These are phyloP conservation scores for Botryotinia convoluta DNA, from an alignment of 2,329 filamentous ascomycete species.

Conservation along the genomic window DNA sequence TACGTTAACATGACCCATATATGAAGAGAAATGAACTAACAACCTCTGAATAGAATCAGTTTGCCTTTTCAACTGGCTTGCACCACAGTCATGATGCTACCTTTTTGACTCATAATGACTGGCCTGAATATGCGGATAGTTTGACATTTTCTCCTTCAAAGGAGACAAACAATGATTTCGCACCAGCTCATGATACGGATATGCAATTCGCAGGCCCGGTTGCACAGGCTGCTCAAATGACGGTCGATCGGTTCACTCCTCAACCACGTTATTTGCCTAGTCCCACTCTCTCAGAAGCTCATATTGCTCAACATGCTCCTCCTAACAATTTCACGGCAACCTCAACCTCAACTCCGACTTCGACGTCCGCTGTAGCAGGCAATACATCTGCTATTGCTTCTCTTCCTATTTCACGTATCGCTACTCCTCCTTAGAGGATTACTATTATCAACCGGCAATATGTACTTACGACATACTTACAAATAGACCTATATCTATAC, in stretches of 20 bases:
- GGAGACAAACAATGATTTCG: not conserved
- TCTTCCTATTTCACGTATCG: not conserved
- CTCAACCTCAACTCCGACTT: not conserved
- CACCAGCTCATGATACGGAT: not conserved
- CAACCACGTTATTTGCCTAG: not conserved
- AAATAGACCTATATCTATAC: not conserved
- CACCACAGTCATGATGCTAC: not conserved
- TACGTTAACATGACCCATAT: conserved; percentile 7
- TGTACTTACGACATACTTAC: conserved; percentile 3
- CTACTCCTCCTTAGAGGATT: conserved; percentile 10
- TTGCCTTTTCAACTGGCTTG: not conserved
- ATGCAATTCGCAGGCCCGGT: not conserved
- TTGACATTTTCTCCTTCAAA: not conserved
- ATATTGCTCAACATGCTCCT: conserved; percentile 6
- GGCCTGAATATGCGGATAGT: not conserved
- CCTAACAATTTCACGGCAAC: not conserved
- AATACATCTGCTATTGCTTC: not conserved
- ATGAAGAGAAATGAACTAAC: not conserved
- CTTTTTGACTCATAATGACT: not conserved
- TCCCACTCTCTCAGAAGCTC: conserved; percentile 3
- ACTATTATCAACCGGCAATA: not conserved
- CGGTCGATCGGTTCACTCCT: not conserved
- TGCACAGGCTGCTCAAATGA: not conserved
- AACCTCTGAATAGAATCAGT: not conserved
- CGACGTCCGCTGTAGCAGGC: not conserved